A percentile compares a stretch with the other conserved stretches of the same genome.
Conservation (phyloP, 495 filamentous ascomycete species). For the Hypoxylon trugodes region DNA sequence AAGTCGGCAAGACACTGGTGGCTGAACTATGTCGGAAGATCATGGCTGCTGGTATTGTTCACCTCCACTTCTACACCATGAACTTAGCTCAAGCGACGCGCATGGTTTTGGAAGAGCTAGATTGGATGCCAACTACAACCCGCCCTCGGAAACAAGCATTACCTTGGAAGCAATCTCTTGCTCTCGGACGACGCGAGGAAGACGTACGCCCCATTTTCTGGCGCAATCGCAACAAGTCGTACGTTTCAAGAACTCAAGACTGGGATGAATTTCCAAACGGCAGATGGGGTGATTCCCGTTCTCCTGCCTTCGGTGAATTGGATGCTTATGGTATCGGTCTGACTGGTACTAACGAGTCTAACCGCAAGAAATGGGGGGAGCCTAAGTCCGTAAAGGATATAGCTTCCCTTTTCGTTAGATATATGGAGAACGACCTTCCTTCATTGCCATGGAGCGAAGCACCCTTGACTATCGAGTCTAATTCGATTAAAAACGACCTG, state of each 20-base stretch:
- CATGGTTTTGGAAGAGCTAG: slow-evolving; percentile 90
- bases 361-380: slow-evolving; percentile 93
- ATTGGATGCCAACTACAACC: slow-evolving; percentile 75
- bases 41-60: slow-evolving; percentile 79
- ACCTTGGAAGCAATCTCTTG: slow-evolving; percentile 95
- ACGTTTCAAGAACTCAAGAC: slow-evolving; percentile 92
- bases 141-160: slow-evolving; percentile 83
- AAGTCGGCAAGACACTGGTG: slow-evolving; percentile 89
- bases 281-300: slow-evolving; percentile 97
- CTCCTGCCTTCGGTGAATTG: slow-evolving; percentile 95
- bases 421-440: slow-evolving; percentile 79
- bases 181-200: slow-evolving; percentile 84
- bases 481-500: slow-evolving; percentile 76
- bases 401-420: slow-evolving; percentile 81
- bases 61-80: slow-evolving; percentile 99
- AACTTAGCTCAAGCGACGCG: slow-evolving; percentile 94
- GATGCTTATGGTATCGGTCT: slow-evolving; percentile 95
- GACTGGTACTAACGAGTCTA: slow-evolving; percentile 96
- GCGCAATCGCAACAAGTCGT: slow-evolving; percentile 95
- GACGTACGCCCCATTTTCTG: slow-evolving; percentile 99
- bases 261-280: slow-evolving; percentile 99
- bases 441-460: slow-evolving; percentile 95
- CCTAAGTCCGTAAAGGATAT: slow-evolving; percentile 83
- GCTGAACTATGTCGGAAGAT: slow-evolving; percentile 90
- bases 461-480: slow-evolving; percentile 81